Conservation (phyloP, 371 early-diverging fungal genomes). For the Mortierella sp. region DNA sequence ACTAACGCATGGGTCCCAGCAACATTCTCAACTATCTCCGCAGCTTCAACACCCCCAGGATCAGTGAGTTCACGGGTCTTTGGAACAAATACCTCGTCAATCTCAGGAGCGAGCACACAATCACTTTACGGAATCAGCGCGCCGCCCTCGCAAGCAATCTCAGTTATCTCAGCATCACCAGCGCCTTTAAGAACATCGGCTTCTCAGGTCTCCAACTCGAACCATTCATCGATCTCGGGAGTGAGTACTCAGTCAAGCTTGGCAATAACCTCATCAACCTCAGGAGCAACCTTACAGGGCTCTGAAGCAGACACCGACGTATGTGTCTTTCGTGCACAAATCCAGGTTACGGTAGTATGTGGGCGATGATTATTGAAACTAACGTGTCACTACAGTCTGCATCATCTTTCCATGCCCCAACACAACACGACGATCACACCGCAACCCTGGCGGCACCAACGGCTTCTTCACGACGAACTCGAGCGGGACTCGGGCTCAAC, state of each 20-base stretch:
- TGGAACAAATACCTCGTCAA: neutral
- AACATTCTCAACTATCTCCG: neutral
- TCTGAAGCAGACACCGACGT: neutral
- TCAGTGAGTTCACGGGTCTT: neutral
- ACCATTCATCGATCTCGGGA: neutral
- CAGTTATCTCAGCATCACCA: neutral
- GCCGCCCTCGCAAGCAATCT: neutral
- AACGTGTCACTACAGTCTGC: neutral
- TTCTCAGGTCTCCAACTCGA: neutral
- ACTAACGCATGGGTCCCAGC: neutral
- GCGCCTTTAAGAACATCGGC: no score
- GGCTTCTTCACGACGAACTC: neutral
- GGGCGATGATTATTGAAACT: neutral
- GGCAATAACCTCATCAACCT: neutral
- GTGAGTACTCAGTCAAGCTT: neutral
- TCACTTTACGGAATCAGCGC: neutral
- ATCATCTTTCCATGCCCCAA: neutral
- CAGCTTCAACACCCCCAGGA: neutral
- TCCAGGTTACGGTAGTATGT: neutral
- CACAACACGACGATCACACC: neutral
- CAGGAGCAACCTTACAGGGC: neutral
- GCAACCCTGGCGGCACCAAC: neutral
- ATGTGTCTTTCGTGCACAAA: neutral
- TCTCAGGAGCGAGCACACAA: neutral
- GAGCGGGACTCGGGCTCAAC: neutral